Evolutionary conservation across 2,329 filamentous ascomycete genomes (phyloP).

Genomic region (Chrysoporthe austroafricana): DNA sequence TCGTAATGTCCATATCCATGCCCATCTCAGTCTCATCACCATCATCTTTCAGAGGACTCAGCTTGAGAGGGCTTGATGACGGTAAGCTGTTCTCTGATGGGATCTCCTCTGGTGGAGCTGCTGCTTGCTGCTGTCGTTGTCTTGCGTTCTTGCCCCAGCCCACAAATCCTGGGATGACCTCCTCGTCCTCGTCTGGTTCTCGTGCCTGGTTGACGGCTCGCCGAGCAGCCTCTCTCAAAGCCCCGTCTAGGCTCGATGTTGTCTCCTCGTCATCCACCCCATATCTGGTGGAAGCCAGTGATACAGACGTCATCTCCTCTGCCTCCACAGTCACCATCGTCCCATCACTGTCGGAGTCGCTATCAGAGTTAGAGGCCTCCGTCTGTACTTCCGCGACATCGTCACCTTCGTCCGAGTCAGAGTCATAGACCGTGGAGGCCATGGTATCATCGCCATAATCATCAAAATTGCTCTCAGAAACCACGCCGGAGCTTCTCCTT

Average conservation of each 20-base stretch:
- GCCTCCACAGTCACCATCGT: conserved; percentile 83
- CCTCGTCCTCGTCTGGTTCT: conserved; percentile 58
- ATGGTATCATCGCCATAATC: conserved; percentile 57
- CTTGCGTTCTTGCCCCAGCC: conserved; percentile 69
- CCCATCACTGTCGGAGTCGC: conserved; percentile 67
- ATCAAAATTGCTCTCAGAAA: conserved; percentile 65
- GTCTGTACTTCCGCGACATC: conserved; percentile 59
- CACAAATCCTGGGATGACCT: conserved; percentile 73
- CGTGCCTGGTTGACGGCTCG: conserved; percentile 75
- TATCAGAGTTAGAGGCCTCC: conserved; percentile 50
- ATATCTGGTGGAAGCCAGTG: conserved; percentile 65
- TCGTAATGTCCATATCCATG: conserved; percentile 61
- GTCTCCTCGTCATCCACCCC: conserved; percentile 60
- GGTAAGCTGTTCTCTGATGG: conserved; percentile 14
- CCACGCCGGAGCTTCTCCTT: conserved; percentile 69
- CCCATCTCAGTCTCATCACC: conserved; percentile 56
- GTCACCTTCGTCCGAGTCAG: conserved; percentile 62
- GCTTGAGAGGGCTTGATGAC: conserved; percentile 28
- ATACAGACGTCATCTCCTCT: conserved; percentile 75
- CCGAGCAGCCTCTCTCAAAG: conserved; percentile 73
- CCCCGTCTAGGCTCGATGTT: conserved; percentile 76
- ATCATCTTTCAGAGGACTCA: conserved; percentile 30
- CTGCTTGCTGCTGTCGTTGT: conserved; percentile 52
- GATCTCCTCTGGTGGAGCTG: conserved; percentile 17
- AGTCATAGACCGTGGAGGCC: conserved; percentile 80